Evolutionary conservation across 257 asterid genomes (phyloP).

Genomic region (Buddleja alternifolia): DNA sequence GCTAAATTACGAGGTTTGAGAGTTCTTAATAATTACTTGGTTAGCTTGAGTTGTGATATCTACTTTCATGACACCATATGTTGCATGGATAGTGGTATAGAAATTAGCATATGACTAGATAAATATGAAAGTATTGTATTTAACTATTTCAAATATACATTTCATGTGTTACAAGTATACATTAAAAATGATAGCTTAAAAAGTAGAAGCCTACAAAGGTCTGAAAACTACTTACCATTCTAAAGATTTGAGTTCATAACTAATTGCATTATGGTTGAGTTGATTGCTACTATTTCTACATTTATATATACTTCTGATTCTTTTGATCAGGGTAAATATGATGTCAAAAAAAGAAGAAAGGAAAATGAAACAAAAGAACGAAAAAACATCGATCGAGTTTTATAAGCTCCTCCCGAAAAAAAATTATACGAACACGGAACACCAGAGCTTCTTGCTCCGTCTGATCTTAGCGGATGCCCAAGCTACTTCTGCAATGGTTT

Average conservation of each 20-base stretch:
- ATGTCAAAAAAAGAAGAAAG: constrained; percentile 4
- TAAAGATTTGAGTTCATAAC: constrained; percentile 3
- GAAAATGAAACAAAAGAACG: too few relatives aligned
- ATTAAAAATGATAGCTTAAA: neutral
- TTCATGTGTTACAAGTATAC: neutral
- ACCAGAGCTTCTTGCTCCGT: neutral
- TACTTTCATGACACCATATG: too few relatives aligned
- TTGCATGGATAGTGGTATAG: too few relatives aligned
- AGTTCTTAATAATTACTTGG: too few relatives aligned
- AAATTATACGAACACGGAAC: too few relatives aligned
- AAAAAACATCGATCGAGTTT: too few relatives aligned
- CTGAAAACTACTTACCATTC: constrained; percentile 2
- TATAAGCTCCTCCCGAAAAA: too few relatives aligned
- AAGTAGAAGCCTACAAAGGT: neutral
- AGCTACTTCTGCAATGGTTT: constrained; percentile 44
- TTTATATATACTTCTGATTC: neutral
- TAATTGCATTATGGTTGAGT: constrained; percentile 20
- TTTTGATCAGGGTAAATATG: neutral
- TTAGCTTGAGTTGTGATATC: too few relatives aligned
- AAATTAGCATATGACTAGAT: too few relatives aligned
- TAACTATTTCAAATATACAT: neutral
- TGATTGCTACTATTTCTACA: constrained; percentile 2
- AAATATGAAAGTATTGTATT: too few relatives aligned
- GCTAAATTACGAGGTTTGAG: too few relatives aligned
- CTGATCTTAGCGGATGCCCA: constrained; percentile 37